Conservation (phyloP, 352 stramenopile genomes). For the Elongisporangium anandrum region DNA sequence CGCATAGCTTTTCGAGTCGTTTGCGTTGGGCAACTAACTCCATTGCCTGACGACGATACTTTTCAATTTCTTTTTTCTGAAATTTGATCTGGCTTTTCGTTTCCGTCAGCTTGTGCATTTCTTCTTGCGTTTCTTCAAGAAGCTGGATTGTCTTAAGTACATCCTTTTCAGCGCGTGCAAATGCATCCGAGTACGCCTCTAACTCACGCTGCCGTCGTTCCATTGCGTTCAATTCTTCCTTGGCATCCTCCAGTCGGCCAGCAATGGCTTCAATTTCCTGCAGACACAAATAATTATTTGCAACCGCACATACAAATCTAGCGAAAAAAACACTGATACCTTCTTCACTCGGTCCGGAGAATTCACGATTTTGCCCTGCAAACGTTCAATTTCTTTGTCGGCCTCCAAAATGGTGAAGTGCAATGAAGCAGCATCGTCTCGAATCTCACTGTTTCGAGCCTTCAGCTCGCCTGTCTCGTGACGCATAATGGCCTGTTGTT, state of each 20-base stretch:
- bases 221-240: slow-evolving; percentile 58
- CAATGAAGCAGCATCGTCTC: slow-evolving; percentile 63
- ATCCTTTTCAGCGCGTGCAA: slow-evolving; percentile 66
- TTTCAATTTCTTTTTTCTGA: slow-evolving; percentile 40
- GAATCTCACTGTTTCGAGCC: slow-evolving; percentile 66
- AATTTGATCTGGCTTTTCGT: slow-evolving; percentile 71
- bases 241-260: slow-evolving; percentile 62
- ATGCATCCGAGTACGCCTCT: slow-evolving; percentile 57
- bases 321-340: slow-evolving; percentile 3
- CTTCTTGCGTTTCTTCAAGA: slow-evolving; percentile 55
- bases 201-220: slow-evolving; percentile 59
- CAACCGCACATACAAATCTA: neutral
- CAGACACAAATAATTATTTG: neutral
- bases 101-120: slow-evolving; percentile 62
- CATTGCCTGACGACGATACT: slow-evolving; percentile 36
- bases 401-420: slow-evolving; percentile 84
- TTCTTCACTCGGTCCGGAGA: slow-evolving; percentile 84
- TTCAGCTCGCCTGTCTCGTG: slow-evolving; percentile 84
- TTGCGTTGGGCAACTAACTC: slow-evolving; percentile 66
- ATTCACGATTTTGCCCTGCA: slow-evolving; percentile 87
- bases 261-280: slow-evolving; percentile 54
- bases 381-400: slow-evolving; percentile 68
- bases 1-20: slow-evolving; percentile 61
- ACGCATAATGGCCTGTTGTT: slow-evolving; percentile 81
- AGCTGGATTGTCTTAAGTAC: slow-evolving; percentile 54